phyloP scores from a whole-genome alignment of 306 rosid species.

The Medicago ruthenica region DNA sequence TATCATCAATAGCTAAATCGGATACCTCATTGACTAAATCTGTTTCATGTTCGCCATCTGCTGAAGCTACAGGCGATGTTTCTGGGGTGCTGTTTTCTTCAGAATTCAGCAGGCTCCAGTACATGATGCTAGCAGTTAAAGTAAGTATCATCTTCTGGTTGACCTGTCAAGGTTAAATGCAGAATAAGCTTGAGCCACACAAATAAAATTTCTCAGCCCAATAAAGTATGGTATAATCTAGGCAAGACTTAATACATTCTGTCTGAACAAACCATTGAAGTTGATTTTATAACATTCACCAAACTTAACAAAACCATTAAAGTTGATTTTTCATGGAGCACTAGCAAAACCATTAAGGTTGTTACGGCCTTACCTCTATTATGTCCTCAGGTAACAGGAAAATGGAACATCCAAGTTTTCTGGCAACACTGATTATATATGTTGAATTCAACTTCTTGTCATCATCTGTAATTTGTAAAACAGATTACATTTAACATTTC shows the following conservation, averaged over 20 bases:
- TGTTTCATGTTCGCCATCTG: slow-evolving; percentile 46
- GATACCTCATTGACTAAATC: slow-evolving; percentile 51
- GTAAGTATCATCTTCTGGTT: slow-evolving; percentile 97
- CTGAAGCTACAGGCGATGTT: slow-evolving; percentile 49
- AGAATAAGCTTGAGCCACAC: slow-evolving; percentile 25
- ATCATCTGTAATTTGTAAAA: slow-evolving; percentile 71
- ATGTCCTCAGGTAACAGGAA: slow-evolving; percentile 98
- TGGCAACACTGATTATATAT: slow-evolving; percentile 95
- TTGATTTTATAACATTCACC: not conserved
- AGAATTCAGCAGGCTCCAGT: slow-evolving; percentile 89
- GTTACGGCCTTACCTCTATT: slow-evolving; percentile 67
- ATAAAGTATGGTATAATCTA: slow-evolving; percentile 16
- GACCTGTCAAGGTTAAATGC: slow-evolving; percentile 60
- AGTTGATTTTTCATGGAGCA: slow-evolving; percentile 19
- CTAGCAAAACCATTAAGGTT: not conserved
- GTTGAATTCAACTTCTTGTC: slow-evolving; percentile 97
- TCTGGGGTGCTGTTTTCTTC: slow-evolving; percentile 43
- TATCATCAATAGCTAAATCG: slow-evolving; percentile 55
- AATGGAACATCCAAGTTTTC: slow-evolving; percentile 98
- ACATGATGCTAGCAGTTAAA: slow-evolving; percentile 94
- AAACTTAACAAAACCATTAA: slow-evolving; percentile 16
- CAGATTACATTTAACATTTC: slow-evolving; percentile 29
- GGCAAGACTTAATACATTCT: not conserved
- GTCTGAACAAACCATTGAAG: not conserved
- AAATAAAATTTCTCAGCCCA: slow-evolving; percentile 15